phyloP scores from a whole-genome alignment of 192 early-diverging fungal species.

The Spinellus fusiger region DNA sequence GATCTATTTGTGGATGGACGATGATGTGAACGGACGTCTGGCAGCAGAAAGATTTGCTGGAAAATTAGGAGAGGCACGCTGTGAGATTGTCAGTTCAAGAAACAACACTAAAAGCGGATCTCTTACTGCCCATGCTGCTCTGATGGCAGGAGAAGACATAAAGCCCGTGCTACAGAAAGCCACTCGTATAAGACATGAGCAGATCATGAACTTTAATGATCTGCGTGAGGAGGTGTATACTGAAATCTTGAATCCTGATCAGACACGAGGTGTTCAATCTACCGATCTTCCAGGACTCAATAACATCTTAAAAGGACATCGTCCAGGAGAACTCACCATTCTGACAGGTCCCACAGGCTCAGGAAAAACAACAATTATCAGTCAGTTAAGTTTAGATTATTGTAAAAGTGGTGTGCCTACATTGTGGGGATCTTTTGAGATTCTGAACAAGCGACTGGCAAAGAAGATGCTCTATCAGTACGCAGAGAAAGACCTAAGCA shows the following conservation, averaged over 20 bases:
- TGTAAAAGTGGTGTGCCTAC: conserved; percentile 63
- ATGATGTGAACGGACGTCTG: conserved; percentile 56
- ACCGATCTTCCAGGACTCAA: conserved; percentile 59
- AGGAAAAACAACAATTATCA: conserved; percentile 68
- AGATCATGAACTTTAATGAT: conserved; percentile 56
- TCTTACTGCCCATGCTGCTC: conserved; percentile 46
- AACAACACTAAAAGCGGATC: conserved; percentile 39
- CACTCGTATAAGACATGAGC: conserved; percentile 53
- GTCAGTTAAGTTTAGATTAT: conserved; percentile 65
- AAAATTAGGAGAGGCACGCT: conserved; percentile 60
- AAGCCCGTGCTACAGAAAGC: conserved; percentile 35
- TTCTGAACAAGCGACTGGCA: conserved; percentile 59
- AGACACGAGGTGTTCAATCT: conserved; percentile 56
- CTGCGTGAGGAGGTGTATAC: conserved; percentile 57
- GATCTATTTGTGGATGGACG: conserved; percentile 65
- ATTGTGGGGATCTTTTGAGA: conserved; percentile 75
- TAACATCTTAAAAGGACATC: conserved; percentile 57
- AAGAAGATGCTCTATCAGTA: conserved; percentile 66
- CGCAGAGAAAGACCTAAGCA: conserved; percentile 49
- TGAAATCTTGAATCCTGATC: conserved; percentile 58
- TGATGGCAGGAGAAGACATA: conserved; percentile 37
- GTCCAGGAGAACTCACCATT: conserved; percentile 65
- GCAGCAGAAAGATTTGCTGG: conserved; percentile 52
- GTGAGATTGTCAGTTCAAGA: conserved; percentile 47
- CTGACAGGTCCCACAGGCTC: conserved; percentile 63